Base-by-base conservation (phyloP, 345 rosid genomes). In the Pistacia integerrima region DNA sequence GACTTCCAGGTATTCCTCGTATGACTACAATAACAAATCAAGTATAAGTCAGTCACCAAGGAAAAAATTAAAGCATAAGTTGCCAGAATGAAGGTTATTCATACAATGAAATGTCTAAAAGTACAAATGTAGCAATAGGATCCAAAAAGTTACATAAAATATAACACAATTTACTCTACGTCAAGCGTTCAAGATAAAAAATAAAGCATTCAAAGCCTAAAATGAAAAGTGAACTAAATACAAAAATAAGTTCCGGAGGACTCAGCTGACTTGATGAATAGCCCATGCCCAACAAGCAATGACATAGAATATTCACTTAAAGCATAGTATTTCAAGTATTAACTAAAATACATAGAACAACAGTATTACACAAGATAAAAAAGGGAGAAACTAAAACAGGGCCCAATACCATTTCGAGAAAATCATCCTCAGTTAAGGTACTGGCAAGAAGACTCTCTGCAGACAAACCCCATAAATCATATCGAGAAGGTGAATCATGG, bases 1-100 rank as follows among this genome's bases (percentile, higher is more conserved):
- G 72, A 83, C 89, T 82, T 90, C 98, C 84, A 93, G 87, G 78
- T 95, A 95, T 69, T 95, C 97, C 89, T 95, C 99, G 79, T 95
- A 95, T 14, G 99, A 89, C 98, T 95, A 93, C 90, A 85, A 78
- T 6, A 80, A 81, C 72, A 68, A 52, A 83, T 38, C 48, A 81
- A 81, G 73, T 44, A 63, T 56, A 59, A 62, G 72, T 35, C 76
- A 78, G 36, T 48, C 58, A 57, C 18, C 58, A 9, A 46, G 64
- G 41, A 33, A 30, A 75, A 65, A 41, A 30, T 11, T 58, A 12
- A 36, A 35, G 64, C 36, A 36, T 74, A 41, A 64, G 71, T 48
- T 4, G 59, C 67, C 67, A 20, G 17, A 35, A 49, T 51, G 13
- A 12, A 20, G 3, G 48, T 62, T 51, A 25, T 46, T 62, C 69